Base-by-base conservation (phyloP, 148 eudicot species). In the Rheum nobile region DNA sequence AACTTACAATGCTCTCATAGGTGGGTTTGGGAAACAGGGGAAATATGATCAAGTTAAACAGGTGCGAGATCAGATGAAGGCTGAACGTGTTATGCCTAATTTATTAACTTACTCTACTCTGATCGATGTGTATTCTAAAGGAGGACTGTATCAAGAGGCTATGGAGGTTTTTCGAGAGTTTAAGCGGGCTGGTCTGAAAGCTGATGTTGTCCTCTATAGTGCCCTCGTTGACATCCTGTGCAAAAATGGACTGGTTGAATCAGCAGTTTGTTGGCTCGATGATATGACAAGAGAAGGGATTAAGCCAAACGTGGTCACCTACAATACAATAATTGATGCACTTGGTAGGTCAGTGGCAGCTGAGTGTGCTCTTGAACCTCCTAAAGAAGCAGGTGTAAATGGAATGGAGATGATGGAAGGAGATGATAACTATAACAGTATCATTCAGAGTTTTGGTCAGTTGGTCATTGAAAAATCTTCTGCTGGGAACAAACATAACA, bases 21-120 rank as follows among this genome's bases (percentile, higher is more conserved):
- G 90, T 78, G 98, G 98, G n/a, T 93, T 86, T 82, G 98, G 98
- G 46, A 93, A 93, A 77, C 97, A 93, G 78, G 98, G 97, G 44
- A 89, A 82, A 85, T 94, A 91, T 76, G 86, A 76, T 71, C 83
- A 89, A 81, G 98, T 91, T 41, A 89, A 85, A 63, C 81, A 87
- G 11, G 83, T 89, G 73, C 89, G 88, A 75, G 76, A 57, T 65
- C 79, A 84, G 84, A 94, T 94, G 97, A 94, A 88, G 75, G 74
- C 67, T 32, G 88, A 84, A 42, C 82, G 77, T 21, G 84, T 94
- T 73, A 65, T 75, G 6, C 95, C 97, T 44, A 94, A 94, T 65
- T 76, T 94, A 72, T 72, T 94, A 72, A 94, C 97, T 72, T 91
- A 86, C 72, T 94, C 98, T 16, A 89, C 98, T 3, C 79, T 94